Conservation (phyloP, 805 yeast species). For the Torulaspora delbrueckii region DNA sequence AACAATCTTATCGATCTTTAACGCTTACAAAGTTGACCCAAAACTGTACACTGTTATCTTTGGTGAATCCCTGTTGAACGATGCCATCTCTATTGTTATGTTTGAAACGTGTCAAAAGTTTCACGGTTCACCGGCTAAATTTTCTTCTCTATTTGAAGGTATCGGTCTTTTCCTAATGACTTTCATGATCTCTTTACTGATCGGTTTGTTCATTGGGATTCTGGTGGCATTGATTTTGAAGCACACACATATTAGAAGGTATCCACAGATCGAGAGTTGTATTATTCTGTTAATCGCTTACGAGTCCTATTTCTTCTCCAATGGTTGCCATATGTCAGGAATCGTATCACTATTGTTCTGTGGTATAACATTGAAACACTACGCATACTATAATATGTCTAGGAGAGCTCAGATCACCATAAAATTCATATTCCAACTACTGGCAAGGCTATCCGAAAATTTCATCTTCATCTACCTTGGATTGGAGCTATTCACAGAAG, state of each 20-base stretch:
- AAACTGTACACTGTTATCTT: slow-evolving; percentile 93
- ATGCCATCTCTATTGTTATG: slow-evolving; percentile 98
- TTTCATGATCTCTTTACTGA: slow-evolving; percentile 82
- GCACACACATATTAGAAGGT: slow-evolving; percentile 87
- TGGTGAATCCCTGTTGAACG: slow-evolving; percentile 92
- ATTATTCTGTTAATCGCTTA: slow-evolving; percentile 85
- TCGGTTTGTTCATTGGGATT: slow-evolving; percentile 84
- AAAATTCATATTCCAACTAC: slow-evolving; percentile 85
- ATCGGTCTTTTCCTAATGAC: slow-evolving; percentile 89
- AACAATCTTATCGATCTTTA: slow-evolving; percentile 90
- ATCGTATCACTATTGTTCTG: slow-evolving; percentile 91
- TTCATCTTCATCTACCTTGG: slow-evolving; percentile 95
- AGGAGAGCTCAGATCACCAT: slow-evolving; percentile 95
- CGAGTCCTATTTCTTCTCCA: slow-evolving; percentile 94
- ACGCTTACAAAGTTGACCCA: slow-evolving; percentile 97
- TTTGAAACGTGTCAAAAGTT: slow-evolving; percentile 97
- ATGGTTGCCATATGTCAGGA: slow-evolving; percentile 99
- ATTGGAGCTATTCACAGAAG: slow-evolving; percentile 90
- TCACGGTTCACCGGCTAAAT: slow-evolving; percentile 75
- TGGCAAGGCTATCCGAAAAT: slow-evolving; percentile 94
- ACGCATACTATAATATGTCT: slow-evolving; percentile 96
- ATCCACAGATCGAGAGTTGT: slow-evolving; percentile 97
- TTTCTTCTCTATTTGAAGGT: slow-evolving; percentile 86
- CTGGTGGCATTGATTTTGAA: slow-evolving; percentile 84
- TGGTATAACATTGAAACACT: slow-evolving; percentile 94